These are phyloP conservation scores for Sanguinoderma infundibulare DNA, from an alignment of 1,284 basidiomycete species.

Conservation along the genomic window DNA sequence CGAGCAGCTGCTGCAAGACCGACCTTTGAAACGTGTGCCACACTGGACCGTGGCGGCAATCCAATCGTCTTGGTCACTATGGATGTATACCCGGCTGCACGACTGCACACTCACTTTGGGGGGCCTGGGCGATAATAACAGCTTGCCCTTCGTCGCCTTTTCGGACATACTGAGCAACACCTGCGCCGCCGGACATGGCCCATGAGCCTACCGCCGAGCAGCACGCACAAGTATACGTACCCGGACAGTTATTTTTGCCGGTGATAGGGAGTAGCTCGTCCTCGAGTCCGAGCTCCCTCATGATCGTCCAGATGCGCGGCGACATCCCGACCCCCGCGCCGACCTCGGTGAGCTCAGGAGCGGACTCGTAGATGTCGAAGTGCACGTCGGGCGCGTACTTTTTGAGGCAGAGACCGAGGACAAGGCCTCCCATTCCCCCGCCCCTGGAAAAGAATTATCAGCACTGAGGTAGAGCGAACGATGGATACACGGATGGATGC, in stretches of 20 bases:
- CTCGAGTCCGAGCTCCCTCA: constrained; percentile 28
- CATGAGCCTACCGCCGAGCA: too few relatives aligned
- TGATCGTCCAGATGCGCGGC: constrained; percentile 30
- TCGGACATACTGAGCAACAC: background rate
- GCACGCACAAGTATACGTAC: background rate
- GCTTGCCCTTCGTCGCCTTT: background rate
- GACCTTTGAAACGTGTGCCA: background rate
- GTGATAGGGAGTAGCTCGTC: constrained; percentile 17
- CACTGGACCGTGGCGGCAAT: too few relatives aligned
- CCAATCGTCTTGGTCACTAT: too few relatives aligned
- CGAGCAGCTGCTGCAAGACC: background rate
- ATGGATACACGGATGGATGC: background rate
- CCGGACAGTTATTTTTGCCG: background rate
- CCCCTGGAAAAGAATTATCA: constrained; percentile 32
- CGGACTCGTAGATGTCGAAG: constrained; percentile 47
- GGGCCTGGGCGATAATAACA: background rate
- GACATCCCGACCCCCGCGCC: constrained; percentile 44
- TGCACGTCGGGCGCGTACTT: constrained; percentile 39
- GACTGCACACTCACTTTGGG: background rate
- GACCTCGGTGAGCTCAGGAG: constrained; percentile 40
- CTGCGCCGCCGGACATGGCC: background rate
- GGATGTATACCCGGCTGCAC: too few relatives aligned
- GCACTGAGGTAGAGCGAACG: background rate
- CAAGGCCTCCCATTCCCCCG: constrained; percentile 43
- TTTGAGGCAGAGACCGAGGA: constrained; percentile 39